Base-by-base conservation (phyloP, 768 basidiomycete genomes). In the Baorangia bicolor region DNA sequence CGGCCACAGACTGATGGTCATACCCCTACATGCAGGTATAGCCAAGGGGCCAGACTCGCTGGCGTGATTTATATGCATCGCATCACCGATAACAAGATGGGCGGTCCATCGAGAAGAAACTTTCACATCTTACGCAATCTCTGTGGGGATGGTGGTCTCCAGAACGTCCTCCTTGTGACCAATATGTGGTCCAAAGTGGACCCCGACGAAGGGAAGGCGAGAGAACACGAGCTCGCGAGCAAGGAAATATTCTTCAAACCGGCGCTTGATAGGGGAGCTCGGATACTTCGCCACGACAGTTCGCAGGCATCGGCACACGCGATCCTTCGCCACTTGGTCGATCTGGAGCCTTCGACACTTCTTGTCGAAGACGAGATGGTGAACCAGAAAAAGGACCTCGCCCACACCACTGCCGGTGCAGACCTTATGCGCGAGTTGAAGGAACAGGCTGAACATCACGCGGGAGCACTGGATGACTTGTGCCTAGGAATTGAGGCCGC, bases 351-450 rank as follows among this genome's bases (percentile, higher is more conserved):
- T 0, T 50, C 74, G 1, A 68, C 78, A 1, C 70, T 85, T 12
- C 77, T 74, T n/a, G 80, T 86, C 38, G 80, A 85, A 58, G 67
- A 73, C 16, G 83, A 86, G 59, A 72, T 85, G 14, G 79, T 83
- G n/a, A 75, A 78, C 48, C 71, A 79, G 49, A 69, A 75, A 12
- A 76, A 75, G 40, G 73, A 77, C 39, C 75, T 84, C 20, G 69
- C 75, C 1, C 71, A 84, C 39, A 84, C 85, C 1, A 72, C 73
- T 3, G 84, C 80, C 3, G 82, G 82, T 2, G 72, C 65, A 21
- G 82, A 82, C 53, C 68, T 86, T 16, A 75, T 74, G 55, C 72
- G 74, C n/a, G 82, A 82, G 37, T 62, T 83, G 7, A 70, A 72
- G 51, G 77, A 75, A 51, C 78, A 80, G 61, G 72, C 73, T 6